Evolutionary conservation across 768 basidiomycete genomes (phyloP).

Genomic region (Tricholoma matsutake): DNA sequence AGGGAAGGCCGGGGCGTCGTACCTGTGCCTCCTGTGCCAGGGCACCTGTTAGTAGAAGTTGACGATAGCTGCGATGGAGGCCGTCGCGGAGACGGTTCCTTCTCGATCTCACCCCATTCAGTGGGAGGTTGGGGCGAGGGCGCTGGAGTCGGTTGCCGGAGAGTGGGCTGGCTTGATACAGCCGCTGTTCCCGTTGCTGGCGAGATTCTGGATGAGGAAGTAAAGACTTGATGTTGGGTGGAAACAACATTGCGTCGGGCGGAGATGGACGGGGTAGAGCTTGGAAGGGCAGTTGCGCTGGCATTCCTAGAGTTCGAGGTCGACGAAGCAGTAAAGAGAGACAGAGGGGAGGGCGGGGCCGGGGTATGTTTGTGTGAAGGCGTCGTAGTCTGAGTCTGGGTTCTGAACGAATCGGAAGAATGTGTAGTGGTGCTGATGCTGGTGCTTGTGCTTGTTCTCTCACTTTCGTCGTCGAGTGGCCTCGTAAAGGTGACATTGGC

Average conservation of each 20-base stretch:
- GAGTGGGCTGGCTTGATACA: constrained; percentile 4
- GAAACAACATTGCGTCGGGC: constrained; percentile 5
- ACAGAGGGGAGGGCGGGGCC: constrained; percentile 11
- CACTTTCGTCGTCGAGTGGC: constrained; percentile 4
- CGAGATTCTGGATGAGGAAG: not conserved
- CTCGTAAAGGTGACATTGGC: constrained; percentile 2
- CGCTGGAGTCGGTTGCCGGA: not conserved
- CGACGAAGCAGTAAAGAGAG: not conserved
- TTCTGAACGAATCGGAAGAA: not conserved
- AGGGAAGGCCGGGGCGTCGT: no score
- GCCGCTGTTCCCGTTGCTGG: not conserved
- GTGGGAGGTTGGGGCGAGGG: not conserved
- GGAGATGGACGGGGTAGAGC: constrained; percentile 10
- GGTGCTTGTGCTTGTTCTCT: not conserved
- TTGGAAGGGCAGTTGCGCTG: constrained; percentile 1
- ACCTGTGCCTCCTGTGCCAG: no score
- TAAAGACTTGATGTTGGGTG: constrained; percentile 3
- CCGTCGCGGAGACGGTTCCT: no score
- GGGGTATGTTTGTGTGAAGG: not conserved
- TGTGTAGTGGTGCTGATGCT: not conserved
- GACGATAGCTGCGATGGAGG: no score
- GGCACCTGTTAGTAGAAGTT: no score
- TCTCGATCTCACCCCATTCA: no score
- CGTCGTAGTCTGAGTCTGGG: not conserved
- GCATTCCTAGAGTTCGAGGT: constrained; percentile 9